Evolutionary conservation across 345 rosid species (phyloP), one percentile per base, ranked within the genome.

Genomic region (Adansonia digitata): DNA sequence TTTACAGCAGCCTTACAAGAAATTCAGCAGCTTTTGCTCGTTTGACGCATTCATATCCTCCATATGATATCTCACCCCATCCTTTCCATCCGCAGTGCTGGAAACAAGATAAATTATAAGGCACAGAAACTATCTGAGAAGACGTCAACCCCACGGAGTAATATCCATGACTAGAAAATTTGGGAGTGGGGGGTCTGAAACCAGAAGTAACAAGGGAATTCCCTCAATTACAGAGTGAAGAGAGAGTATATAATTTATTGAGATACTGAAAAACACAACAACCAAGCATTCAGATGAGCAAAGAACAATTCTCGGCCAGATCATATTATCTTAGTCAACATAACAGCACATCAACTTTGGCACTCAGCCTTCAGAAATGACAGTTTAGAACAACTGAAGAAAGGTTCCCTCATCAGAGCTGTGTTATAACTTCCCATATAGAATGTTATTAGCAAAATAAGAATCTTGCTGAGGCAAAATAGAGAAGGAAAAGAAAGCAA

Each of bases 31-130:
- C 92, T 77, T 88, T 83, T 61, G 97, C 94, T 64, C 97, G 94
- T 81, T 82, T 79, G 55, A 91, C 81, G 74, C 92, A 85, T 77
- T 83, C 85, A 72, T 82, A 77, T 66, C 98, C 98, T 77, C 95
- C 97, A 85, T 94, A 94, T 2, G 98, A 94, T 80, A 94, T 89
- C 82, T 94, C 98, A 62, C 97, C 98, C 98, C 98, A 94, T 77
- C 87, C 90, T 86, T 92, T 92, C 98, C 98, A 94, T 61, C 98
- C 98, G 80, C 86, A 76, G 63, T 86, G 91, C 98, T 91, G 84
- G 64, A 52, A 71, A 82, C 37, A 74, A 78, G 65, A 51, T 2
- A 39, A 31, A 70, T 69, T 27, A 66, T 22, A 18, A 29, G 14
- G 72, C 6, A 14, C 11, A 18, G 40, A 45, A 48, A 48, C 42